These are phyloP conservation scores for Citrus sp. DNA, from an alignment of 345 rosid species.

Conservation along the genomic window DNA sequence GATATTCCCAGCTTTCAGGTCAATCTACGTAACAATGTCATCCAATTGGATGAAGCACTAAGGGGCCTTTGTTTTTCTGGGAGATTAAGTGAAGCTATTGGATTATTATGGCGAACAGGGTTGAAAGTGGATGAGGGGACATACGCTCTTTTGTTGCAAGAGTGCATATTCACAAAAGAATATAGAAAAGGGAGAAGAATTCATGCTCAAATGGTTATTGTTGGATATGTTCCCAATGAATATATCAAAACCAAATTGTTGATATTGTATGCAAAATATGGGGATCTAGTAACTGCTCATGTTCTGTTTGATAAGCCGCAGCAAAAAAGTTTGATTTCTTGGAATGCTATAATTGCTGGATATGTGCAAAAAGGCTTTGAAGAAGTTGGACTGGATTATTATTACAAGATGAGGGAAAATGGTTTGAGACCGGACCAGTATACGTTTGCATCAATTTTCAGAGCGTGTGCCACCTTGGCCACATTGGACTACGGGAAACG, in stretches of 20 bases:
- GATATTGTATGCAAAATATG: slow-evolving; percentile 54
- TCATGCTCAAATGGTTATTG: slow-evolving; percentile 66
- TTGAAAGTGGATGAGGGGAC: slow-evolving; percentile 35
- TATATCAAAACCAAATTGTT: slow-evolving; percentile 57
- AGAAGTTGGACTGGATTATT: slow-evolving; percentile 38
- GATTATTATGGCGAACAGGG: slow-evolving; percentile 43
- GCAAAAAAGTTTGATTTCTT: slow-evolving; percentile 33
- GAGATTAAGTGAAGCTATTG: slow-evolving; percentile 64
- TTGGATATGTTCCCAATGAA: slow-evolving; percentile 43
- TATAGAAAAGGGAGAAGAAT: slow-evolving; percentile 47
- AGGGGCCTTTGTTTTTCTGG: slow-evolving; percentile 58
- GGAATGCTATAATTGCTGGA: slow-evolving; percentile 63
- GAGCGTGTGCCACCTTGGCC: slow-evolving; percentile 61
- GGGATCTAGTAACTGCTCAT: slow-evolving; percentile 44
- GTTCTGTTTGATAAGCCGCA: slow-evolving; percentile 33
- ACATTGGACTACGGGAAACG: slow-evolving; percentile 56
- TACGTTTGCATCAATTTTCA: slow-evolving; percentile 73
- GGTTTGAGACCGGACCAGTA: slow-evolving; percentile 52
- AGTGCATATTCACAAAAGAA: slow-evolving; percentile 51
- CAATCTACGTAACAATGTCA: slow-evolving; percentile 24
- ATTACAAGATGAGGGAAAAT: slow-evolving; percentile 45
- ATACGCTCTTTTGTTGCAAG: slow-evolving; percentile 59
- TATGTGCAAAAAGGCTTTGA: slow-evolving; percentile 53
- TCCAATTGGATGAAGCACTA: slow-evolving; percentile 47
- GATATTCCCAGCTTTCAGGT: slow-evolving; percentile 75